A percentile compares a stretch with the other conserved stretches of the same genome.
Evolutionary conservation across 352 stramenopile species (phyloP).

Genomic region (Salisapilia sapeloensis): DNA sequence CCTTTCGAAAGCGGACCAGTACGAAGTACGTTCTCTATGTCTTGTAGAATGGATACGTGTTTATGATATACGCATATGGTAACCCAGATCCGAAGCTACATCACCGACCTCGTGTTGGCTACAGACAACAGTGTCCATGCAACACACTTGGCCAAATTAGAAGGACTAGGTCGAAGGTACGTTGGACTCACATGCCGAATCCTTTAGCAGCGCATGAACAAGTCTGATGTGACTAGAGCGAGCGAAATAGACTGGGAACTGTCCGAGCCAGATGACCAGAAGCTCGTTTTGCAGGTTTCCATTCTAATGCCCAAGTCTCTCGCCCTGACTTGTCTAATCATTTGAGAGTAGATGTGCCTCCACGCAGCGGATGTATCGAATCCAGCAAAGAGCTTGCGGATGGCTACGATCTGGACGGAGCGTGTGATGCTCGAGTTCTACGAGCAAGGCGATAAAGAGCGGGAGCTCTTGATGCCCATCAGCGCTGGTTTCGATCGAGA

Average conservation of each 20-base stretch:
- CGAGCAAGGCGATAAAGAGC: conserved; percentile 89
- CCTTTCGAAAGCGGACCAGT: conserved; percentile 53
- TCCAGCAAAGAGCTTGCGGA: conserved; percentile 57
- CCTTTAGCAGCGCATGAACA: background rate
- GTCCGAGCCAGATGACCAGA: conserved; percentile 42
- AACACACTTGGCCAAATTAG: conserved; percentile 56
- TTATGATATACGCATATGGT: background rate
- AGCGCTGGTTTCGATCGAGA: conserved; percentile 84
- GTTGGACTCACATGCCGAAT: conserved; percentile 1
- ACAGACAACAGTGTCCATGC: conserved; percentile 80
- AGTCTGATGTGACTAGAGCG: conserved; percentile 1
- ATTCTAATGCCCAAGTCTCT: too few relatives aligned
- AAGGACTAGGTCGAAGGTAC: conserved; percentile 44
- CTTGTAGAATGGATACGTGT: background rate
- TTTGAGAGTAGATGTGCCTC: conserved; percentile 39
- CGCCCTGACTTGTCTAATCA: background rate
- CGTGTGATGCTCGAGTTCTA: conserved; percentile 90
- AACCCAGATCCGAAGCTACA: conserved; percentile 38
- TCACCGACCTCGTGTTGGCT: conserved; percentile 77
- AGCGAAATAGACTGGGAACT: conserved; percentile 32
- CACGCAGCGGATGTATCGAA: conserved; percentile 91
- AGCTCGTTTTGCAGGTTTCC: conserved; percentile 35
- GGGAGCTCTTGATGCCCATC: conserved; percentile 61
- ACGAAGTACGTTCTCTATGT: conserved; percentile 19
- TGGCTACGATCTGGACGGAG: conserved; percentile 78